Conservation (phyloP, 2,329 filamentous ascomycete species). For the Ciborinia camelliae region DNA sequence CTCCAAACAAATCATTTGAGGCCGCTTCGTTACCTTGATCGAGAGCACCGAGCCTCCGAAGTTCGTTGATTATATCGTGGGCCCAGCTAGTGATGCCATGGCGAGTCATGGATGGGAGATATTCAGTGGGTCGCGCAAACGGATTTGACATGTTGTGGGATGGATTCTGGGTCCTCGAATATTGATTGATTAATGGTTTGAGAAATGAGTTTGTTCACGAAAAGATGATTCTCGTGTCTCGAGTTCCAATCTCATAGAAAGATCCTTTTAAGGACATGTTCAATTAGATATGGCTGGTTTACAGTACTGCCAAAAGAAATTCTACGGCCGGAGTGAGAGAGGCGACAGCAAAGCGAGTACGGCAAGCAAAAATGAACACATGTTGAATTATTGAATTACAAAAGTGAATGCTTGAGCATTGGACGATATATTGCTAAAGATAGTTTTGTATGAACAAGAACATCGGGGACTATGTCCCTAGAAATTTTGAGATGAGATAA, state of each 20-base stretch:
- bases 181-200: neutral
- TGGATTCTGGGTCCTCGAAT: neutral
- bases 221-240: neutral
- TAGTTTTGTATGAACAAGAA: neutral
- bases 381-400: neutral
- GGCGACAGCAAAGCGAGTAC: neutral
- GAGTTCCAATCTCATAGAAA: neutral
- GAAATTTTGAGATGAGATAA: neutral
- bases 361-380: neutral
- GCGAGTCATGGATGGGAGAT: neutral
- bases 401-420: neutral
- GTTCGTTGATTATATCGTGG: neutral
- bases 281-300: neutral
- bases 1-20: neutral
- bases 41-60: neutral
- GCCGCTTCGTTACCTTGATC: neutral
- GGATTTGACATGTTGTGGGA: neutral
- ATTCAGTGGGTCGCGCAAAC: neutral
- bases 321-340: no score
- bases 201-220: neutral
- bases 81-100: constrained; percentile 4
- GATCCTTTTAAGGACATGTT: no score
- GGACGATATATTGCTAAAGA: neutral
- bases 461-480: neutral
- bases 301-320: neutral